Percentiles rank a stretch among this genome's conserved stretches.
Conservation (phyloP, 73 alveolate genomes). For the Paramecium caudatum region DNA sequence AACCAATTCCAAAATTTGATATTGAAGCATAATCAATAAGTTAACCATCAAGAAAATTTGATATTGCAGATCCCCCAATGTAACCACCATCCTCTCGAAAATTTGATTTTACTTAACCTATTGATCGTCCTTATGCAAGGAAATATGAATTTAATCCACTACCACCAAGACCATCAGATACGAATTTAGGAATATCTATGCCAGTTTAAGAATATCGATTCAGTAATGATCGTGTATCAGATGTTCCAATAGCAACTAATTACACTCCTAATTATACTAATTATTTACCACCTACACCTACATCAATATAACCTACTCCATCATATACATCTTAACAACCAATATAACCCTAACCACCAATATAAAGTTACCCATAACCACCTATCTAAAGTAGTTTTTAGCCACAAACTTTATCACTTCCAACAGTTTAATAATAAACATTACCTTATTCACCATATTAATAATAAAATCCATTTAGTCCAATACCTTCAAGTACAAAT, state of each 20-base stretch:
- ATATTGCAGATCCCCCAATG: too few relatives aligned
- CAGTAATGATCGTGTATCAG: neutral
- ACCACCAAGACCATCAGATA: slow-evolving; percentile 12
- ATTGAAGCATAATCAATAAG: too few relatives aligned
- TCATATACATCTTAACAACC: neutral
- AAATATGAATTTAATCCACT: slow-evolving; percentile 17
- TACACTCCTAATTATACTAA: neutral
- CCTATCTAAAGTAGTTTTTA: too few relatives aligned
- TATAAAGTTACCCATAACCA: too few relatives aligned
- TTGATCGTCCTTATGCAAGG: neutral
- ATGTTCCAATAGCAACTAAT: slow-evolving; percentile 1
- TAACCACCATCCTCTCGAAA: too few relatives aligned
- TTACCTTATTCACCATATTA: neutral
- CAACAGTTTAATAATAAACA: neutral
- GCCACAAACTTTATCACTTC: neutral
- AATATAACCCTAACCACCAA: too few relatives aligned
- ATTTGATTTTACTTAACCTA: too few relatives aligned
- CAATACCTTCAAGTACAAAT: slow-evolving; percentile 23
- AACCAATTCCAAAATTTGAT: too few relatives aligned
- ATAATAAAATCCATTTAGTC: slow-evolving; percentile 7
- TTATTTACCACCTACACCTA: neutral
- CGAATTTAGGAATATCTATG: neutral
- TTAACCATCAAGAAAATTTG: too few relatives aligned
- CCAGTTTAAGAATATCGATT: neutral
- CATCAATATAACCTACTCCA: neutral